These are phyloP conservation scores for Rubroshorea leprosula DNA, from an alignment of 345 rosid genomes.

Conservation along the genomic window DNA sequence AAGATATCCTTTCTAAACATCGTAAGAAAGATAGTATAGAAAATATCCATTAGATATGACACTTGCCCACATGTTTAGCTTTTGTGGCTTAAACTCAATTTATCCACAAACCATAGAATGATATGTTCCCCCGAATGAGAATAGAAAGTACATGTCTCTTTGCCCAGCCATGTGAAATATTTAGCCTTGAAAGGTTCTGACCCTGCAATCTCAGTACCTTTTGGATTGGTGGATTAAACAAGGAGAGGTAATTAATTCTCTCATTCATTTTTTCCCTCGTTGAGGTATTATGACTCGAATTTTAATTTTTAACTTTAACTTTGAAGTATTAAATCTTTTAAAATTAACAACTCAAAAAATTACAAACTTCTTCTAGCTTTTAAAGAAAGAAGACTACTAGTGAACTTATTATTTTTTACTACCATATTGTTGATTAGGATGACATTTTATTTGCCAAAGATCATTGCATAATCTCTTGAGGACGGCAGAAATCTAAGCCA, in stretches of 20 bases:
- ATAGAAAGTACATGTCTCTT: neutral
- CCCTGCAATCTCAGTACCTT: neutral
- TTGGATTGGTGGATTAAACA: too few species aligned
- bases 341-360: too few species aligned
- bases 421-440: too few species aligned
- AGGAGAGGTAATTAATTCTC: too few species aligned
- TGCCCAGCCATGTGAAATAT: neutral
- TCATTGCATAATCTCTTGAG: neutral
- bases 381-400: too few species aligned
- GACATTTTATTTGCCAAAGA: too few species aligned
- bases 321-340: too few species aligned
- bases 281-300: too few species aligned
- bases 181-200: neutral
- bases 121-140: conserved; percentile 9
- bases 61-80: conserved; percentile 10
- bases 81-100: neutral
- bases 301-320: too few species aligned
- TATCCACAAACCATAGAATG: conserved; percentile 7
- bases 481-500: neutral
- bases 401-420: too few species aligned
- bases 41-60: neutral
- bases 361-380: too few species aligned
- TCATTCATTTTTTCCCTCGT: too few species aligned
- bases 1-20: conserved; percentile 16
- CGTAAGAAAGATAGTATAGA: neutral